A percentile compares a stretch with the other conserved stretches of the same genome.
Evolutionary conservation across 768 basidiomycete genomes (phyloP).

Genomic region (Boletus insuetus): DNA sequence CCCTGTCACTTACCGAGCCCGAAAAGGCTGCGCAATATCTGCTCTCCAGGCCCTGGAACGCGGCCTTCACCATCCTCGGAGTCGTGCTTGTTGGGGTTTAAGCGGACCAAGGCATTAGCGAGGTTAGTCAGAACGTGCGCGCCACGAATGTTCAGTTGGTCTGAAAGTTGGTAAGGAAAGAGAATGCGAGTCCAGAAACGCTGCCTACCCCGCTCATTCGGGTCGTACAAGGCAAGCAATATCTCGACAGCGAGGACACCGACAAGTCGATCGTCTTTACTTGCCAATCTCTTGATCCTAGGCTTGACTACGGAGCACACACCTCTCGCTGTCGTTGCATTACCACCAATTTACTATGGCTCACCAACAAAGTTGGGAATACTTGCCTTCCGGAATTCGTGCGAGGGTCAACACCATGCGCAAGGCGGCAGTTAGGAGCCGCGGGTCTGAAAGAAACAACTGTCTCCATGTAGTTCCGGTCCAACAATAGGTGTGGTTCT

Average conservation of each 20-base stretch:
- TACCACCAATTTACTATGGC: too few species aligned
- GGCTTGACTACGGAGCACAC: constrained; percentile 8
- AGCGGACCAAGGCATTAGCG: background rate
- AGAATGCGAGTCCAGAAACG: background rate
- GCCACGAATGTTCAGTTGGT: background rate
- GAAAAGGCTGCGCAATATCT: background rate
- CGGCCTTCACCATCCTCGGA: background rate
- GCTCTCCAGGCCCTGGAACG: background rate
- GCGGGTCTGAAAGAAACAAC: constrained; percentile 3
- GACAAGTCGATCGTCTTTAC: constrained; percentile 3
- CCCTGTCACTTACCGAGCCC: background rate
- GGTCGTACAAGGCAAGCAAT: constrained; percentile 12
- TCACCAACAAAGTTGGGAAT: background rate
- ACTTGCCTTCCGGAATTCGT: constrained; percentile 15
- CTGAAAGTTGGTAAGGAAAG: background rate
- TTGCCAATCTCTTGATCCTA: constrained; percentile 14
- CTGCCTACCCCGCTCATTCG: background rate
- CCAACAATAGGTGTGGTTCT: background rate
- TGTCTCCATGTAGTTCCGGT: background rate
- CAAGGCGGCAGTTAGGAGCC: constrained; percentile 13
- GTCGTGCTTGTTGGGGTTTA: background rate
- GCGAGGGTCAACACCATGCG: constrained; percentile 17
- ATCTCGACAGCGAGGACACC: constrained; percentile 24
- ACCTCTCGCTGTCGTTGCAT: background rate
- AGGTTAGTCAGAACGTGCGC: background rate